Evolutionary conservation across 2,329 filamentous ascomycete genomes (phyloP).

Genomic region (Ophiostoma quercus): DNA sequence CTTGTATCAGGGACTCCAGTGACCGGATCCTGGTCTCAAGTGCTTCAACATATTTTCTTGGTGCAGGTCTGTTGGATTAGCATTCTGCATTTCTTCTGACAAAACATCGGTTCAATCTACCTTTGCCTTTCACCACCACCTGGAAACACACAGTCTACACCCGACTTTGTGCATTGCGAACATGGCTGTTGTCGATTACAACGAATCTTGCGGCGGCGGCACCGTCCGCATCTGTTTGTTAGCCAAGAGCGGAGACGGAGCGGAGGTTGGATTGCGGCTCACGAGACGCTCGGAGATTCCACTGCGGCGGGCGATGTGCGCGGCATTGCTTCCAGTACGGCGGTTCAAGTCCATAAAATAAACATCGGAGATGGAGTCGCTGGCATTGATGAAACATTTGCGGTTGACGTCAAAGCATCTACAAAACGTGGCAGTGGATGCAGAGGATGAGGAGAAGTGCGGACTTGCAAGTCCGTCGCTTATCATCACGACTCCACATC

Average conservation of each 20-base stretch:
- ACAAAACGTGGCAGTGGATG: not conserved
- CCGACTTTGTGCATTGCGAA: constrained; percentile 2
- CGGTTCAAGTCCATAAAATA: not conserved
- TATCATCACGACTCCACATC: not conserved
- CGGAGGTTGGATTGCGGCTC: constrained; percentile 33
- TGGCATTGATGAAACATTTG: not conserved
- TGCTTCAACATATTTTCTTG: not conserved
- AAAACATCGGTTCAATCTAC: not conserved
- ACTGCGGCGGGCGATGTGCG: not conserved
- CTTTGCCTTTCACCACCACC: not conserved
- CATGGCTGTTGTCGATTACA: constrained; percentile 6
- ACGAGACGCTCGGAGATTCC: not conserved
- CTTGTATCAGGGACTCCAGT: not conserved
- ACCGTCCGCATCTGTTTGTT: constrained; percentile 10
- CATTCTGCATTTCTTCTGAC: not conserved
- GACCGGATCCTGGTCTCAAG: not conserved
- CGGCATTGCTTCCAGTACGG: not conserved
- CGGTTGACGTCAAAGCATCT: not conserved
- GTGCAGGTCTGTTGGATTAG: not conserved
- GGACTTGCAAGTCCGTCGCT: constrained; percentile 2
- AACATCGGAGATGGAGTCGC: not conserved
- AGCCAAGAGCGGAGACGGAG: not conserved
- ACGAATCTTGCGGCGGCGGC: constrained; percentile 10
- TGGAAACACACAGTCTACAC: not conserved
- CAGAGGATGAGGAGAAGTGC: not conserved